Conservation (phyloP, 139 green algal genomes). For the Limnomonas spitsbergensis region DNA sequence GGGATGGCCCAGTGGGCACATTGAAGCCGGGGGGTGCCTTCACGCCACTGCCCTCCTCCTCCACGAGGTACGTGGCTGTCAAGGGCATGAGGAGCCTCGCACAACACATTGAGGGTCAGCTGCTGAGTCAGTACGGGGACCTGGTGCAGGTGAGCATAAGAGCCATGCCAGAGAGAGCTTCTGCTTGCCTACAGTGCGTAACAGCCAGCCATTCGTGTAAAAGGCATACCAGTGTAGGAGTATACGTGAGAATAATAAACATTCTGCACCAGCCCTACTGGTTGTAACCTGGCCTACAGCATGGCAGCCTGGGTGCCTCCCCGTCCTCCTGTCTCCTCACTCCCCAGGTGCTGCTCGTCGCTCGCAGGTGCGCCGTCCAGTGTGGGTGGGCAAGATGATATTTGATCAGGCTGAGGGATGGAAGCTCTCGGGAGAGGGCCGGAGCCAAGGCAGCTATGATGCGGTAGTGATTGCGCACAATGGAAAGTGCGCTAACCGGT, state of each 20-base stretch:
- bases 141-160: constrained; percentile 24
- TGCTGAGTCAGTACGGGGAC: constrained; percentile 9
- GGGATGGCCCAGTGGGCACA: constrained; percentile 49
- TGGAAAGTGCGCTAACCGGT: constrained; percentile 62
- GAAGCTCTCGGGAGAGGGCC: constrained; percentile 24
- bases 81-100: constrained; percentile 62
- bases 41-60: constrained; percentile 14
- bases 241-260: no score
- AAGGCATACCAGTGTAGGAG: no score
- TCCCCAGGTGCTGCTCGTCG: no score
- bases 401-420: neutral
- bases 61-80: constrained; percentile 44
- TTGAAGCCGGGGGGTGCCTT: constrained; percentile 32
- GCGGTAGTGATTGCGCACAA: constrained; percentile 83
- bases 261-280: no score
- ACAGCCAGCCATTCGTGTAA: no score
- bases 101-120: constrained; percentile 40
- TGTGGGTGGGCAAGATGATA: constrained; percentile 61
- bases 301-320: no score
- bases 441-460: constrained; percentile 50
- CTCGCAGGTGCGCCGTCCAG: constrained; percentile 34
- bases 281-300: no score
- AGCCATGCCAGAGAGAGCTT: neutral
- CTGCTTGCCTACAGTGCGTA: neutral
- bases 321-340: no score